Evolutionary conservation across 1,284 basidiomycete genomes (phyloP).

Genomic region (Naganishia sp.): DNA sequence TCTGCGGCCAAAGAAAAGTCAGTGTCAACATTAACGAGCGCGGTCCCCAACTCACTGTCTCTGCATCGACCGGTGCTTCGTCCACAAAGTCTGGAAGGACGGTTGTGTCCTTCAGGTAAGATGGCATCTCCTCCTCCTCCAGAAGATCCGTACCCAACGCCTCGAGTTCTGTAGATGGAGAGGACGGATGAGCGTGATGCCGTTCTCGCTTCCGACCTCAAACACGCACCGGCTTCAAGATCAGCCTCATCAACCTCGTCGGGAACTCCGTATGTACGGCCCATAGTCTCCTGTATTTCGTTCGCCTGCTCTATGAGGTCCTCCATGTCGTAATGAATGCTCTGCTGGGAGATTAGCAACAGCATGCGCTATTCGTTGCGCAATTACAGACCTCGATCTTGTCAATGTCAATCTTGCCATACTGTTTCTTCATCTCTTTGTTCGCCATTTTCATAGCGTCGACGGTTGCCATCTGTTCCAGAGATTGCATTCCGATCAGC

Average conservation of each 20-base stretch:
- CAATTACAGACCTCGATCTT: conserved; percentile 82
- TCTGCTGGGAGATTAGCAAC: conserved; percentile 57
- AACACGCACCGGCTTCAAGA: conserved; percentile 81
- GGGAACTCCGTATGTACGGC: conserved; percentile 91
- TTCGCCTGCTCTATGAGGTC: conserved; percentile 95
- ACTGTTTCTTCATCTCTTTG: conserved; percentile 95
- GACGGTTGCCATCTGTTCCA: conserved; percentile 85
- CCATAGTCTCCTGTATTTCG: conserved; percentile 93
- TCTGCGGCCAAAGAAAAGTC: background rate
- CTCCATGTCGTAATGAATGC: conserved; percentile 96
- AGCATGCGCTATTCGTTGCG: conserved; percentile 7
- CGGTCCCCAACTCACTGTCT: conserved; percentile 39
- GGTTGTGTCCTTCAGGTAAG: conserved; percentile 79
- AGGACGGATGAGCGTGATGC: background rate
- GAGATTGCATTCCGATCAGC: background rate
- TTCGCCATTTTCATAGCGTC: conserved; percentile 98
- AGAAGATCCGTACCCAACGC: conserved; percentile 74
- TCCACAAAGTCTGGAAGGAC: conserved; percentile 88
- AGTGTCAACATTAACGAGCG: background rate
- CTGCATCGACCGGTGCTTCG: conserved; percentile 63
- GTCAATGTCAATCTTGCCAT: conserved; percentile 95
- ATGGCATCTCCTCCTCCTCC: conserved; percentile 74
- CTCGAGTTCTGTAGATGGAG: conserved; percentile 70
- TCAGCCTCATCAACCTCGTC: conserved; percentile 98
- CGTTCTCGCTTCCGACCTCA: conserved; percentile 27